Conservation (phyloP, 2,329 filamentous ascomycete genomes). For the Metarhizium robertsii region DNA sequence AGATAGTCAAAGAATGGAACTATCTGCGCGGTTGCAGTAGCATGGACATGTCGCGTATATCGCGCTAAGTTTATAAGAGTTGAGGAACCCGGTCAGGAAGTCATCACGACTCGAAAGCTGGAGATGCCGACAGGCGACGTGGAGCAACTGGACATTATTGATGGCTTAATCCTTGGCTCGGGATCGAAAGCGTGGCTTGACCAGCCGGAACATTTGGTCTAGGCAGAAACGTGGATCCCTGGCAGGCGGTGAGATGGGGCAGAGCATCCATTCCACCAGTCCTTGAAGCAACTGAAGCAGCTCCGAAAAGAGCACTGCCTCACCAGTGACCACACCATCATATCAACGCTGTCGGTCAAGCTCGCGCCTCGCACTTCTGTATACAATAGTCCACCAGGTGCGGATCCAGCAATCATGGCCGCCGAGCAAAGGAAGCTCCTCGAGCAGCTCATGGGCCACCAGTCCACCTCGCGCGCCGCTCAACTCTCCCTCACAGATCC, state of each 20-base stretch:
- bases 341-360: background rate
- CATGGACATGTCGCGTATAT: conserved; percentile 13
- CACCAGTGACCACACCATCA: background rate
- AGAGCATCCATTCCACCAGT: conserved; percentile 1
- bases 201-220: background rate
- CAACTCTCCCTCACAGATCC: conserved; percentile 83
- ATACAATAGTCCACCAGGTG: background rate
- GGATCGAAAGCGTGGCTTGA: background rate
- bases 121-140: conserved; percentile 11
- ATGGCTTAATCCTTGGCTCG: background rate
- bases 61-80: conserved; percentile 1
- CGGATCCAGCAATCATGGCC: conserved; percentile 52
- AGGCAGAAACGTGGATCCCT: background rate
- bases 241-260: conserved; percentile 14
- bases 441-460: conserved; percentile 86
- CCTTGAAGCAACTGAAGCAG: background rate
- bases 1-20: conserved; percentile 1
- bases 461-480: conserved; percentile 61
- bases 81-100: background rate
- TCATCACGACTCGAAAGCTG: background rate
- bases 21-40: conserved; percentile 9
- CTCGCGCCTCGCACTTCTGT: background rate
- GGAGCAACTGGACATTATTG: conserved; percentile 7
- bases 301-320: background rate
- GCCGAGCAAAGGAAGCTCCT: conserved; percentile 98